Conservation (phyloP, 1,284 basidiomycete genomes). For the Trichosporon faecale region DNA sequence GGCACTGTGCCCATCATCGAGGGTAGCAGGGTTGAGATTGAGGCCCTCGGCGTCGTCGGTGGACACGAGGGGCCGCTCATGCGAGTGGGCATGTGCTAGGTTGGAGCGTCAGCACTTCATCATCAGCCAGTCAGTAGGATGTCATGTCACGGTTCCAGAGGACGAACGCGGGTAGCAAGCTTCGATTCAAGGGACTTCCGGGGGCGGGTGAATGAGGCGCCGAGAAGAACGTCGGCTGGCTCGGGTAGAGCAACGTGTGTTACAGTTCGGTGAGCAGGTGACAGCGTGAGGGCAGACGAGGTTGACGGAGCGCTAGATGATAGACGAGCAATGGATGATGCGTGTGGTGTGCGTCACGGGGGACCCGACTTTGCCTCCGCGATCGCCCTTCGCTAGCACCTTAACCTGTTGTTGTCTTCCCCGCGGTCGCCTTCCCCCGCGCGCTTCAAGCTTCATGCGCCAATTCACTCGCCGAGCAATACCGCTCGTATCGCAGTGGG, state of each 20-base stretch:
- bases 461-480: too few species aligned
- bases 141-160: background rate
- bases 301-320: background rate
- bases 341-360: background rate
- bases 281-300: background rate
- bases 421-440: background rate
- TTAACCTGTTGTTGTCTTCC: too few species aligned
- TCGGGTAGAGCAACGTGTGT: background rate
- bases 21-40: constrained; percentile 25
- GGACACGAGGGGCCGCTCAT: constrained; percentile 1
- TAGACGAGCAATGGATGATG: background rate
- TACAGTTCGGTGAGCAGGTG: background rate
- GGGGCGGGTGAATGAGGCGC: too few species aligned
- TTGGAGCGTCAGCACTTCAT: background rate
- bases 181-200: background rate
- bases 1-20: constrained; percentile 21
- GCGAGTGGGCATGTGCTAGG: background rate
- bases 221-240: background rate
- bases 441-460: too few species aligned
- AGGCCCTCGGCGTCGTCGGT: constrained; percentile 22
- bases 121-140: background rate
- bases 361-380: background rate
- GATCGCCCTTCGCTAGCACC: too few species aligned
- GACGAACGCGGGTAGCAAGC: background rate
- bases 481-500: background rate